phyloP scores from a whole-genome alignment of 129 eudicot genomes.

The Tagetes erecta region DNA sequence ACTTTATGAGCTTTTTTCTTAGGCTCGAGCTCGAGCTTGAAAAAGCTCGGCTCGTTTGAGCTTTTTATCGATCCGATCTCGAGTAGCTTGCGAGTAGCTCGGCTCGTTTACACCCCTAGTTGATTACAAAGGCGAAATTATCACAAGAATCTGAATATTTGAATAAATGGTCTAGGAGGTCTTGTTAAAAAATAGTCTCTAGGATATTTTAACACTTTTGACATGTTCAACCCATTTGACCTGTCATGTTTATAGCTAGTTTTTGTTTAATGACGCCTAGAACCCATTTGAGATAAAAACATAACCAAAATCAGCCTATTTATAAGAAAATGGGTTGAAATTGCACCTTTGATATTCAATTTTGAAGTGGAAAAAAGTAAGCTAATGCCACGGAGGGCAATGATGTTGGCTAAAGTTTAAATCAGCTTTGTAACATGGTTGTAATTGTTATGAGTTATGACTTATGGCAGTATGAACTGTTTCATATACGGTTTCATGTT shows the following conservation, averaged over 20 bases:
- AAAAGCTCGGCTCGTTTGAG: no score
- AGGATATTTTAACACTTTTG: not conserved
- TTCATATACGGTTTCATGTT: slow-evolving; percentile 11
- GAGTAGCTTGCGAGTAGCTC: no score
- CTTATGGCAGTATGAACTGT: not conserved
- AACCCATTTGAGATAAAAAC: not conserved
- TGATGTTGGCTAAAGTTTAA: not conserved
- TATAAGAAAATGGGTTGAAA: not conserved
- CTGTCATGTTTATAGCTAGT: not conserved
- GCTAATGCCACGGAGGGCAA: not conserved
- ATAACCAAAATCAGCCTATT: not conserved
- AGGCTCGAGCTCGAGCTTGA: no score
- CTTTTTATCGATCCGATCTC: no score
- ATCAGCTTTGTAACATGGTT: not conserved
- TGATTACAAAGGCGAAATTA: not conserved
- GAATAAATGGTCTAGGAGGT: not conserved
- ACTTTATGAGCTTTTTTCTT: no score
- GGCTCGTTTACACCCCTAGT: no score
- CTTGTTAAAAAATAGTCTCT: not conserved
- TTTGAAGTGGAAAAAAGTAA: slow-evolving; percentile 13
- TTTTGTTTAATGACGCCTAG: not conserved
- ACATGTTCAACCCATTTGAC: not conserved
- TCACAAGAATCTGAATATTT: not conserved
- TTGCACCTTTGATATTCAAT: not conserved
- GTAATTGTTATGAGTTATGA: not conserved